Evolutionary conservation across 345 rosid species (phyloP), one percentile per base, ranked within the genome.

Genomic region (Gossypium turneri): DNA sequence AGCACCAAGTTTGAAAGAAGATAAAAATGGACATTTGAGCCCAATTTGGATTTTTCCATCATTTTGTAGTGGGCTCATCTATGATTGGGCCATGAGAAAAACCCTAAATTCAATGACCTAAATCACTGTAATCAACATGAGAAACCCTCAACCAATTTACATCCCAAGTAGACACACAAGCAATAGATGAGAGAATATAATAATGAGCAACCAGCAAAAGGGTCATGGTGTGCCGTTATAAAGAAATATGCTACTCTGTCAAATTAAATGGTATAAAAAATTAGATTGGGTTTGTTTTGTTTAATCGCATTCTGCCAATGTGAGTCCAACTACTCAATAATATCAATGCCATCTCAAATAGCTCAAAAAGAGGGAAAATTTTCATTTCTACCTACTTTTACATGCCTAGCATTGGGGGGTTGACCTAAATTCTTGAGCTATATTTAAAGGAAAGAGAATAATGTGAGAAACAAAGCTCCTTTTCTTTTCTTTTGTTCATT

Each of bases 261-360:
- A 38, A 70, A 38, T 16, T 51, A 51, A 51, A 62, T 34, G 61
- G 24, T 2, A 47, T 3, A 24, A 19, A 43, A 44, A n/a, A 56
- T 19, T 45, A 44, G 25, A 16, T 60, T 45, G 57, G 20, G 56
- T 24, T 67, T 13, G 0, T 57, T 48, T 50, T 60, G 50, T 51
- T 74, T 66, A 74, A 66, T 68, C 74, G 67, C 64, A 47, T 79
- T 64, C 72, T 34, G 0, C 1, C 41, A 4, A 4, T 34, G 5
- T 4, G 1, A 34, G 7, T 5, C 6, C 38, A 34, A 34, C 7
- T 34, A 5, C 4, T 50, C 5, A 11, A 50, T 11, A 50, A 50
- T 19, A 38, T 43, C 64, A 78, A 29, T 50, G 70, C 72, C 43
- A 16, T 12, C 64, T 72, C 11, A 1, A 63, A 9, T 52, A 12